Evolutionary conservation across 2,329 filamentous ascomycete genomes (phyloP), one percentile per base, ranked within the genome.

Genomic region (Metarhizium humberi): DNA sequence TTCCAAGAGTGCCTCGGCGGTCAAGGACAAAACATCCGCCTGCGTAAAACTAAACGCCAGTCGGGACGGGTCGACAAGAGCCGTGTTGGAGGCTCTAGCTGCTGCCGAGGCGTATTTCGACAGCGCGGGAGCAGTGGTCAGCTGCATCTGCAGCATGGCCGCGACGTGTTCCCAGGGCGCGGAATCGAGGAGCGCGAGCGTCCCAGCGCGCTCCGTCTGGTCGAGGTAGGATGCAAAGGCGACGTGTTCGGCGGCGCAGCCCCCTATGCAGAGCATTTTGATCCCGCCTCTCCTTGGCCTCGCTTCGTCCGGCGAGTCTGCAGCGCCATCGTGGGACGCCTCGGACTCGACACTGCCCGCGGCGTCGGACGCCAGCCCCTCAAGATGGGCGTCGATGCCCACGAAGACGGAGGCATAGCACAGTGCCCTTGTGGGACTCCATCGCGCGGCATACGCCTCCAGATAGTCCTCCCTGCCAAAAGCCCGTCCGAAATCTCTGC

Each of bases 371-470:
- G 14, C 45, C 45, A 48, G 45, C 32, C 55, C 57, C 30, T 67
- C 61, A 2, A 77, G 58, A 32, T 76, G 61, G 1, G 59, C 56
- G 10, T 59, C 57, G 13, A 81, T 64, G 7, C 64, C 65, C 51
- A 69, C 57, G 42, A 86, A 68, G n/a, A 85, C 71, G 3, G 72
- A 66, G n/a, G 83, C 76, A 71, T 97, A 97, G 59, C 86, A 90
- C 53, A 97, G 73, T 0, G 91, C 88, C 53, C 94, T 79, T 53
- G 88, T 87, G 2, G 92, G 89, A 70, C 91, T 96, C 92, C 92
- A 99, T 63, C 94, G 77, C 54, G 90, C 82, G 8, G 90, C 90
- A 74, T 99, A 99, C 10, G 87, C 88, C 58, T 87, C 82, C 18
- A 96, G 78, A 62, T 86, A 81, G 48, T 87, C 82, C 55, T 82